Conservation (phyloP, 257 asterid species). For the Datura wrightii region DNA sequence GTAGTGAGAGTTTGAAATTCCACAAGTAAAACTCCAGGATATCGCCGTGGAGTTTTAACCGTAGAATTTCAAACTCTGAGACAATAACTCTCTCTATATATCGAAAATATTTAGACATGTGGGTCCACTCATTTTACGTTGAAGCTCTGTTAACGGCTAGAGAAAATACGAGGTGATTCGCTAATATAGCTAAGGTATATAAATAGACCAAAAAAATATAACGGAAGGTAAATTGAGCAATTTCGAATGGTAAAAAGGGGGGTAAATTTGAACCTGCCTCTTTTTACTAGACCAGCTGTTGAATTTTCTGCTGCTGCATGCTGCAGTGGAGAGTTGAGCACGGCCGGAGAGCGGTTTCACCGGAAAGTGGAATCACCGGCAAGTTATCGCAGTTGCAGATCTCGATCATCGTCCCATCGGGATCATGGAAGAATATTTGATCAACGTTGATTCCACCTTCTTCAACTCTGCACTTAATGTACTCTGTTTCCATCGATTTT, state of each 20-base stretch:
- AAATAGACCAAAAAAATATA: no score
- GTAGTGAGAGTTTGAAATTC: no score
- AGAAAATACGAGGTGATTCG: not conserved
- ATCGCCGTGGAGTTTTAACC: not conserved
- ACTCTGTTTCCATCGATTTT: constrained; percentile 34
- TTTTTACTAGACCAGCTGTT: not conserved
- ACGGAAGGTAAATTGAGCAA: not conserved
- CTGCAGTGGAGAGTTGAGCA: constrained; percentile 21
- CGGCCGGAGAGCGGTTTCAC: not conserved
- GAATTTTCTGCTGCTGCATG: constrained; percentile 17
- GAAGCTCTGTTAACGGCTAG: not conserved
- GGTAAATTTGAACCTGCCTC: not conserved
- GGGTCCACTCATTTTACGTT: not conserved
- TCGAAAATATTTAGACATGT: not conserved
- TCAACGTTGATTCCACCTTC: constrained; percentile 43
- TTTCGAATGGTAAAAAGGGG: not conserved
- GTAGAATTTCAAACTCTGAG: not conserved
- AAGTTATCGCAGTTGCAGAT: constrained; percentile 43
- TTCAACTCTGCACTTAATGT: constrained; percentile 36
- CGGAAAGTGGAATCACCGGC: constrained; percentile 11
- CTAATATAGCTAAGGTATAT: no score
- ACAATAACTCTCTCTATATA: not conserved
- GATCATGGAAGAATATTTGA: constrained; percentile 43
- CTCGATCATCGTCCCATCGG: constrained; percentile 44
- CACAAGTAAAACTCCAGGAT: no score